Percentiles rank a stretch among this genome's conserved stretches.
phyloP scores from a whole-genome alignment of 371 early-diverging fungal species.

The Syncephalastrum sp. region DNA sequence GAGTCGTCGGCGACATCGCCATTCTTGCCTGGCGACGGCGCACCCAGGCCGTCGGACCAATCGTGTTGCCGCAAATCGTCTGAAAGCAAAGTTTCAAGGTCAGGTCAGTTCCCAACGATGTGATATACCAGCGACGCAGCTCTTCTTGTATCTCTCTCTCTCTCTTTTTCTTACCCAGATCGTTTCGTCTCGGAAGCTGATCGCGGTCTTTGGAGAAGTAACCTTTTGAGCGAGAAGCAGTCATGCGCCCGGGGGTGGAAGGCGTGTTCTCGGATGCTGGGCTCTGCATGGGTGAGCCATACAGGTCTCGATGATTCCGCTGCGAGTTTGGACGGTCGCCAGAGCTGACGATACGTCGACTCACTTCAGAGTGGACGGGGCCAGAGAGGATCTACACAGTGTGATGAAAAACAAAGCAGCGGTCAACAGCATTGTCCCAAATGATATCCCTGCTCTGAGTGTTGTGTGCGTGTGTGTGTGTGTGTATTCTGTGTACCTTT shows the following conservation, averaged over 20 bases:
- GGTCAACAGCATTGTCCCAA: not conserved
- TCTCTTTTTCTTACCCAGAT: constrained; percentile 12
- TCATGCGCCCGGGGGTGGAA: constrained; percentile 23
- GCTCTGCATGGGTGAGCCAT: constrained; percentile 38
- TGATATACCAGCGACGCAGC: too few species aligned
- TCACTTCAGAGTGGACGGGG: constrained; percentile 53
- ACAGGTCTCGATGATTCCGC: constrained; percentile 28
- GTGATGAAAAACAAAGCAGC: not conserved
- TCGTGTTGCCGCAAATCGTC: constrained; percentile 17
- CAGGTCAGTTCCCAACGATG: not conserved
- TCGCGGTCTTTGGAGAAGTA: constrained; percentile 25
- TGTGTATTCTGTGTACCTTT: constrained; percentile 57
- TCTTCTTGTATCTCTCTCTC: too few species aligned
- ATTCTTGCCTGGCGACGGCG: constrained; percentile 12
- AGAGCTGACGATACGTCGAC: constrained; percentile 33
- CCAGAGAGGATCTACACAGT: constrained; percentile 46
- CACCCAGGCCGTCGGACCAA: constrained; percentile 16
- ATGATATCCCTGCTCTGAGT: not conserved
- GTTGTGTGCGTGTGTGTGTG: not conserved
- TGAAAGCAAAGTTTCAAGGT: not conserved
- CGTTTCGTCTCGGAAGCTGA: constrained; percentile 16
- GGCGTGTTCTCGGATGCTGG: constrained; percentile 41
- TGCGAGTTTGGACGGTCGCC: constrained; percentile 14
- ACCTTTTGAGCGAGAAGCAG: constrained; percentile 24
- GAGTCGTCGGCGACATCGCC: constrained; percentile 13